Evolutionary conservation across 2,329 filamentous ascomycete species (phyloP).

Genomic region (Ceratocystiopsis brevicomis): DNA sequence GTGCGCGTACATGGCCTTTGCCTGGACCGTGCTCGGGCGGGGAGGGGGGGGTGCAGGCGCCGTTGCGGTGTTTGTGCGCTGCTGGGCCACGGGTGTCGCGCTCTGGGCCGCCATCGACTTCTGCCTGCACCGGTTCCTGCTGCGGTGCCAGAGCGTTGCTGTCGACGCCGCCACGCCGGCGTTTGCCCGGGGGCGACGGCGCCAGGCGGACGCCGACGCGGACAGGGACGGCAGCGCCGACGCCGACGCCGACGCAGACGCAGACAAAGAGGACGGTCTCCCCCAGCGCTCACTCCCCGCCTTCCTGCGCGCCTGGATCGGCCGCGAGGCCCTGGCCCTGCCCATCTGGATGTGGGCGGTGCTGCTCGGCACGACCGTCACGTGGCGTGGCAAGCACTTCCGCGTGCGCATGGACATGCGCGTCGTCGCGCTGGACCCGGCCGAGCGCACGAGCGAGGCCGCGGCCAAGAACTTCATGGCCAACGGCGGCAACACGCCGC

Average conservation of each 20-base stretch:
- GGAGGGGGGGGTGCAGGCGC: too few relatives aligned
- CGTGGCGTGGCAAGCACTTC: constrained; percentile 73
- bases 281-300: constrained; percentile 39
- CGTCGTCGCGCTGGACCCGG: constrained; percentile 32
- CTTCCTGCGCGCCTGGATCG: constrained; percentile 72
- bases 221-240: too few relatives aligned
- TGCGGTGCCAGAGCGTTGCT: constrained; percentile 52
- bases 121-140: constrained; percentile 52
- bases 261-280: constrained; percentile 6
- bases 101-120: constrained; percentile 64
- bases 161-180: constrained; percentile 46
- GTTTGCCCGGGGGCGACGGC: constrained; percentile 36
- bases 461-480: neutral
- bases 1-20: constrained; percentile 62
- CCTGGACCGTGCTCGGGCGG: constrained; percentile 44
- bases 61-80: constrained; percentile 17
- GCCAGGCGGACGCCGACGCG: constrained; percentile 14
- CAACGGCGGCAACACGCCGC: neutral
- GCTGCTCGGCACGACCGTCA: constrained; percentile 68
- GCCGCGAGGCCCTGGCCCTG: constrained; percentile 61
- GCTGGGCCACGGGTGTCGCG: constrained; percentile 48
- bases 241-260: too few relatives aligned
- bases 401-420: constrained; percentile 69
- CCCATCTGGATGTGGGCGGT: constrained; percentile 87
- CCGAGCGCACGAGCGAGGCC: neutral